Base-by-base conservation (phyloP, 768 basidiomycete genomes). In the Auriculariales sp. region DNA sequence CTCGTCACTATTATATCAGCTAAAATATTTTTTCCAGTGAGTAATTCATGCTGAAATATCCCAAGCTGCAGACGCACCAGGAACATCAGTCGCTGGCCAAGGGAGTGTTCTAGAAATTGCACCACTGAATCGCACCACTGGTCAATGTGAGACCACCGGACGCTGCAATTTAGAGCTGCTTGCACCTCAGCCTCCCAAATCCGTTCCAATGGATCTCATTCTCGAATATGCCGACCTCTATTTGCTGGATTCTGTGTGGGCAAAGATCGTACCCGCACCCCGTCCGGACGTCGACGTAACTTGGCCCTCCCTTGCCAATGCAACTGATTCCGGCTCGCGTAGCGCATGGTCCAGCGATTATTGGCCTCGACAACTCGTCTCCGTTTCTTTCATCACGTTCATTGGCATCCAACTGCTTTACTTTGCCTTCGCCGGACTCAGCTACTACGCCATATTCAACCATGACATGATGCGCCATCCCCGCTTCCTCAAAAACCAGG, bases 391-490 rank as follows among this genome's bases (percentile, higher is more conserved):
- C 24, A 59, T 98, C 55, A 93, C 91, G 1, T 65, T 86, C 48
- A 56, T 89, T 51, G 92, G 92, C 53, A 86, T 94, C 51, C 76
- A 83, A 57, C 22, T 81, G 46, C 73, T 99, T 45, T 99, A 99
- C 66, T 92, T 95, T 66, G 47, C 83, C 24, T 84, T 97, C 56
- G 92, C 91, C 17, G 68, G 74, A 34, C 64, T 87, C 24, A 91
- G 90, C 3, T 99, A 89, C 67, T 65, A 66, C 36, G 81, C 73
- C 65, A 78, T 98, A 50, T 99, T 97, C 76, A 91, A 98, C 67
- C 84, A 85, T 59, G 85, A 83, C 19, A 95, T 85, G 90, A 93
- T 86, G 83, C 72, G 75, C 28, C 95, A 99, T 66, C 95, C 95
- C 0, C 77, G 87, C 28, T 99, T 93, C 68, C 70, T 95, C 39